phyloP scores from a whole-genome alignment of 306 rosid species.

The Rubus parviflorus region DNA sequence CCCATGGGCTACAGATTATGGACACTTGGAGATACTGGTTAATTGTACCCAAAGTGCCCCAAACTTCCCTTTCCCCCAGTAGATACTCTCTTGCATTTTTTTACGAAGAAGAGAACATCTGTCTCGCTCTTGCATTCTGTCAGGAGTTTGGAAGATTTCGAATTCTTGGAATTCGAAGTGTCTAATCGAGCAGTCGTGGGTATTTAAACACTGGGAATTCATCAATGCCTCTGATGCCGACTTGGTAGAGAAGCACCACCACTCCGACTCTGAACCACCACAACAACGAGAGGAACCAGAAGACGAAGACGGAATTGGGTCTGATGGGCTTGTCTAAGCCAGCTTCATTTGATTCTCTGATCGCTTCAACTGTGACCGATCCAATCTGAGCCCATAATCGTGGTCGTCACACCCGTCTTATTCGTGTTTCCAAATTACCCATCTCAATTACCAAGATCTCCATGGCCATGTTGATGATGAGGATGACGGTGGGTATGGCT shows the following conservation, averaged over 20 bases:
- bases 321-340: not conserved
- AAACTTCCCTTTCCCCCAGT: too few relatives aligned
- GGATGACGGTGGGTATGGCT: conserved; percentile 34
- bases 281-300: too few relatives aligned
- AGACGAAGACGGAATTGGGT: too few relatives aligned
- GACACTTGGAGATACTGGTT: too few relatives aligned
- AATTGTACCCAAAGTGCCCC: too few relatives aligned
- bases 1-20: too few relatives aligned
- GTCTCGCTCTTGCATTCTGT: too few relatives aligned
- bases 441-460: not conserved
- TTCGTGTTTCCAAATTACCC: not conserved
- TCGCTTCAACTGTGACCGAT: conserved; percentile 5
- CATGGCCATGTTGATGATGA: not conserved
- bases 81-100: too few relatives aligned
- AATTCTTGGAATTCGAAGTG: conserved; percentile 36
- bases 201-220: conserved; percentile 60
- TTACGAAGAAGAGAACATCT: too few relatives aligned
- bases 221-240: conserved; percentile 34
- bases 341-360: conserved; percentile 20
- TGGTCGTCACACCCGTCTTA: not conserved
- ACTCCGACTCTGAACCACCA: not conserved
- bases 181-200: conserved; percentile 23
- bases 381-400: conserved; percentile 10
- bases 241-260: conserved; percentile 3
- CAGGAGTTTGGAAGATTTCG: conserved; percentile 37